Evolutionary conservation across 202 grass and related monocot species (phyloP).

Genomic region (Bolboschoenoplectus hybrid): DNA sequence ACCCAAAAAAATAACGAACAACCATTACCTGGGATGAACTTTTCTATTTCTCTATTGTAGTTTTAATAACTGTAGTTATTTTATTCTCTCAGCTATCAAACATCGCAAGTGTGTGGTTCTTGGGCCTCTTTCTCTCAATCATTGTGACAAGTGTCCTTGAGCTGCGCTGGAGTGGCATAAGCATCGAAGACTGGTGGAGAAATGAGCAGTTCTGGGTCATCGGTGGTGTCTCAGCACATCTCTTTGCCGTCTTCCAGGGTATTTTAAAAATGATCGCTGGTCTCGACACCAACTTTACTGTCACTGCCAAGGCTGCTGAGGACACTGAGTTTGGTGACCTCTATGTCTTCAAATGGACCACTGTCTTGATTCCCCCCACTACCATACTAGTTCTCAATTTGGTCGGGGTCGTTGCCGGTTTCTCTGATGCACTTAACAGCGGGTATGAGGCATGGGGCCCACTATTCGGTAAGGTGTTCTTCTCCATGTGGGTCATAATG

Average conservation of each 20-base stretch:
- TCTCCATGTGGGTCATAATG: slow-evolving; percentile 95
- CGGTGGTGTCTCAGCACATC: slow-evolving; percentile 84
- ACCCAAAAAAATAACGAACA: background rate
- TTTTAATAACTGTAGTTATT: slow-evolving; percentile 21
- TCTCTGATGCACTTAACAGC: slow-evolving; percentile 92
- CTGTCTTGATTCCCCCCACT: slow-evolving; percentile 90
- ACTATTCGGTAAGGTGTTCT: slow-evolving; percentile 99
- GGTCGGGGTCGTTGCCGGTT: slow-evolving; percentile 89
- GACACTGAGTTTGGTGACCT: slow-evolving; percentile 80
- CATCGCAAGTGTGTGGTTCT: slow-evolving; percentile 79
- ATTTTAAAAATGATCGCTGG: slow-evolving; percentile 92
- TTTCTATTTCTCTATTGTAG: background rate
- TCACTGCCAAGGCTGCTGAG: slow-evolving; percentile 79
- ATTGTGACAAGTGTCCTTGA: slow-evolving; percentile 86
- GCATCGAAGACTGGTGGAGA: slow-evolving; percentile 97
- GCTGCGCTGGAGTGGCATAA: slow-evolving; percentile 94
- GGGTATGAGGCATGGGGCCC: slow-evolving; percentile 97
- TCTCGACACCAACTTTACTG: slow-evolving; percentile 97
- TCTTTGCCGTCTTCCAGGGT: slow-evolving; percentile 97
- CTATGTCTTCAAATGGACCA: slow-evolving; percentile 97
- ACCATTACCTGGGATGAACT: background rate
- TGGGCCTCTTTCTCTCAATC: slow-evolving; percentile 97
- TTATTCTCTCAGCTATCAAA: slow-evolving; percentile 73
- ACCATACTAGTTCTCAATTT: slow-evolving; percentile 88
- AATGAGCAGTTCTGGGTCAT: slow-evolving; percentile 99